Base-by-base conservation (phyloP, 2,329 filamentous ascomycete genomes). In the Penicillium sp. region DNA sequence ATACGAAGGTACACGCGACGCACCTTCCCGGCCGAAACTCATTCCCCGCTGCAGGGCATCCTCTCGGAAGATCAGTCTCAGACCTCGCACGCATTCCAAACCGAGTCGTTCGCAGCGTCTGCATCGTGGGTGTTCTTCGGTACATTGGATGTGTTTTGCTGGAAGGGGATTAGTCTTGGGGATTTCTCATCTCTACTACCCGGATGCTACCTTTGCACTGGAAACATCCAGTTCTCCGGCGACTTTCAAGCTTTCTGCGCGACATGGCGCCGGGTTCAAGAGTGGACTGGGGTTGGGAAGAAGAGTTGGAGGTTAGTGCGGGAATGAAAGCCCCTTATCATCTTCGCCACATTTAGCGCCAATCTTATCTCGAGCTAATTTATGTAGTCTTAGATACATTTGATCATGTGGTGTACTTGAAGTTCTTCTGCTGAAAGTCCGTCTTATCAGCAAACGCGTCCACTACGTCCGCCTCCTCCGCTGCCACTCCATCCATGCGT, bases 71-170 rank as follows among this genome's bases (percentile, higher is more conserved):
- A 73, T 64, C 30, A 75, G 57, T 47, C 66, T 70, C 45, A 75
- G 60, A 48, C 72, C 63, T 48, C 66, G 66, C 44, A 63, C 56
- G 35, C 73, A 75, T 7, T 63, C 31, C 9, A 73, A 56, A 13
- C 64, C 61, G 38, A 73, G 66, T 26, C 68, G 56, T 51, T 68
- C 63, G 62, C 73, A 75, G 35, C 72, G 71, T 17, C 54, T 58
- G 58, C 73, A 75, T 31, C 58, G 54, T 9, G 73, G 72, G 48
- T 61, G 59, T 54, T 75, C 71, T 55, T 75, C 73, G 15, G 72
- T 72, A 54, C 73, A 75, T 46, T 68, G 70, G 35, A 74, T 70
- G 62, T 75, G 72, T 52, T 70, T 71, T 44, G 68, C 68, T 70
- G 21, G 35, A 45, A 13, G n/a, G n/a, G n/a, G n/a, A n/a, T n/a